Evolutionary conservation across 177 flowering plant species (phyloP), one percentile per base, ranked within the genome.

Genomic region (Vitis hybrid): DNA sequence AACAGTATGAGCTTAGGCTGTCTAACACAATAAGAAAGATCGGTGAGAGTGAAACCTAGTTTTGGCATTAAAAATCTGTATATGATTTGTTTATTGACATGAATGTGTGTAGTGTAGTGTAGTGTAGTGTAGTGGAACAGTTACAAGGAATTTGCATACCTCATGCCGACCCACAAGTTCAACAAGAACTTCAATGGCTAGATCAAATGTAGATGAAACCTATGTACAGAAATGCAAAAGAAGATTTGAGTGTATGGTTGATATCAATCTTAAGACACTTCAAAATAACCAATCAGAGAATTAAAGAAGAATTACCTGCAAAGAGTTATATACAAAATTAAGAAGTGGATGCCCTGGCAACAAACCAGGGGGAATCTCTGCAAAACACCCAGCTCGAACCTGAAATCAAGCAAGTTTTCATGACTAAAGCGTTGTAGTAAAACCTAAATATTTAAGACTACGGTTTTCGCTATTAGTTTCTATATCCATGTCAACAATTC

Each of bases 351-450:
- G 94, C 50, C 86, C 71, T 70, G 91, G 83, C 77, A 90, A 71
- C 13, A 88, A 88, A 53, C 81, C 76, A 19, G 77, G 78, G 5
- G 92, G 83, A 75, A 90, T 78, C 83, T 89, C 94, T 18, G 83
- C 82, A 80, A 94, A 90, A 84, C 97, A 92, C 67, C 94, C 97
- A 62, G 87, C 94, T 70, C 94, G 92, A 71, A 92, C 97, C 98
- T 94, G 77, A 68, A 65, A 3, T 29, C 15, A 67, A 31, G 63
- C 70, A 64, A 22, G 50, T 29, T 50, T 16, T 61, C 55, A 60
- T 60, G 12, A 53, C 14, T 18, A 29, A 66, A 31, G 8, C 15
- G 33, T 8, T 11, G 50, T 10, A 22, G 52, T 60, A 20, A 70
- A 52, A 62, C 18, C 11, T 61, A 11, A n/a, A 59, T 18, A 10